phyloP scores from a whole-genome alignment of 305 asterid genomes.

The Withania somnifera region DNA sequence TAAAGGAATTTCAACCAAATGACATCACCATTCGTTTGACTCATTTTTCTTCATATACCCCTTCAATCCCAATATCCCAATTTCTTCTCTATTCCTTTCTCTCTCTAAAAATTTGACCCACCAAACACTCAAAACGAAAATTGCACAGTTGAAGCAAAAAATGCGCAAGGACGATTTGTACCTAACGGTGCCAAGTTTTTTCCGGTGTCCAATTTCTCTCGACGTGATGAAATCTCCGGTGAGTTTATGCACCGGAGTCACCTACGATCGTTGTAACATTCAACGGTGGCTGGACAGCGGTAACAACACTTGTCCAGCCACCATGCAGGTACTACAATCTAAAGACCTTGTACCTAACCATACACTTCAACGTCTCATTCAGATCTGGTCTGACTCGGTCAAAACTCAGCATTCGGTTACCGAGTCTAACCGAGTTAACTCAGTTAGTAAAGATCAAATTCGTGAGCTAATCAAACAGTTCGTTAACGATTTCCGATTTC shows the following conservation, averaged over 20 bases:
- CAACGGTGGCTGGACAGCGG: conserved; percentile 83
- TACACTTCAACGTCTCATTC: conserved; percentile 58
- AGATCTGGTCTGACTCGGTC: conserved; percentile 51
- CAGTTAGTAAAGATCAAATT: conserved; percentile 15
- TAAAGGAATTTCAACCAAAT: conserved; percentile 1
- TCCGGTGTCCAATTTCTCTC: conserved; percentile 70
- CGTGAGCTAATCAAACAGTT: conserved; percentile 25
- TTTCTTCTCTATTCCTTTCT: not conserved
- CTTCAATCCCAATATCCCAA: conserved; percentile 2
- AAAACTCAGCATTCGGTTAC: conserved; percentile 6
- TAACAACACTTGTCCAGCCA: conserved; percentile 86
- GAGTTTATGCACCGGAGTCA: conserved; percentile 80
- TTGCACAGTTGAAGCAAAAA: not conserved
- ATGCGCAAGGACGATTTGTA: conserved; percentile 47
- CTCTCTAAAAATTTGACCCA: conserved; percentile 4
- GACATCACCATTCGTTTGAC: conserved; percentile 38
- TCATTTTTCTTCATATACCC: conserved; percentile 18
- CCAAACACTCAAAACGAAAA: not conserved
- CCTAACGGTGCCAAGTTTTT: conserved; percentile 41
- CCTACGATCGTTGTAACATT: conserved; percentile 67
- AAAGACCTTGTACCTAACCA: conserved; percentile 65
- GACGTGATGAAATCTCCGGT: conserved; percentile 85
- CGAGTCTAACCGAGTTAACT: conserved; percentile 1
- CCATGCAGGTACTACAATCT: conserved; percentile 60
- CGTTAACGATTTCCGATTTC: conserved; percentile 10